These are phyloP conservation scores for Colletotrichum higginsianum DNA, from an alignment of 2,329 filamentous ascomycete genomes.

Conservation along the genomic window DNA sequence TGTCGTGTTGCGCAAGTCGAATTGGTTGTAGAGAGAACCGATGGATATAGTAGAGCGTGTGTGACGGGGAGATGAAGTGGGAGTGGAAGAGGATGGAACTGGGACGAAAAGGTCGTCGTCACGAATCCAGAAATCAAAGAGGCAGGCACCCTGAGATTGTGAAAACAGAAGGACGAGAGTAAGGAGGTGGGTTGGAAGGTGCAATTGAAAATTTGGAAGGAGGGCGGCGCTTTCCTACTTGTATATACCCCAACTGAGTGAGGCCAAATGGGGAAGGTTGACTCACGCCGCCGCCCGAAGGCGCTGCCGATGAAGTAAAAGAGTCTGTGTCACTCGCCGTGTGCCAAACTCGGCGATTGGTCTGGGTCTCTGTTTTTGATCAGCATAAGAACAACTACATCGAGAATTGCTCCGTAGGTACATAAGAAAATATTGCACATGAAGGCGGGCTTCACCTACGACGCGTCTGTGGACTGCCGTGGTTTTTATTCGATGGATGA, in stretches of 20 bases:
- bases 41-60: no score
- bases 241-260: neutral
- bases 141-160: neutral
- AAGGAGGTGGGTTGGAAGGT: no score
- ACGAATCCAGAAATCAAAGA: neutral
- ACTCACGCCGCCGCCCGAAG: constrained; percentile 7
- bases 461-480: neutral
- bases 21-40: no score
- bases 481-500: neutral
- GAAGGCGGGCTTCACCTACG: no score
- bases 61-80: no score
- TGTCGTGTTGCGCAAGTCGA: no score
- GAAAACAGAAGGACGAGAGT: no score
- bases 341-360: neutral
- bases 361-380: no score
- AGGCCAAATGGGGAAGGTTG: constrained; percentile 16
- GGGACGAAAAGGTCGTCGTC: neutral
- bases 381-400: no score
- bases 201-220: neutral
- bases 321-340: constrained; percentile 5
- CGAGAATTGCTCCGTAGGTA: neutral
- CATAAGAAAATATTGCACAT: neutral
- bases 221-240: neutral
- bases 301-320: no score
- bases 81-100: neutral